phyloP scores from a whole-genome alignment of 2,329 filamentous ascomycete genomes.

The Beauveria sp. region DNA sequence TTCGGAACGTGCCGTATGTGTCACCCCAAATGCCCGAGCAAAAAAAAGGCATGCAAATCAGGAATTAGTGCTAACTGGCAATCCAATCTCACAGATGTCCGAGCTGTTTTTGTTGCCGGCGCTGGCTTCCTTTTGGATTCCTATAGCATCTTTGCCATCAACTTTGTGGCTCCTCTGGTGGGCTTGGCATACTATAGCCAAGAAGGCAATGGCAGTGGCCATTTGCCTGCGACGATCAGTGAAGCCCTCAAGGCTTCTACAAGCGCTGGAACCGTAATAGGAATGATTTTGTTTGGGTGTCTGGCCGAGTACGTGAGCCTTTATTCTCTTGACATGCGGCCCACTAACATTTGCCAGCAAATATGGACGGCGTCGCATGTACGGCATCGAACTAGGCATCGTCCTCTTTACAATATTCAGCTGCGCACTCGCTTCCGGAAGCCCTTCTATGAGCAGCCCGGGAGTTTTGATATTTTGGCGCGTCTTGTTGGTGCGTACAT shows the following conservation, averaged over 20 bases:
- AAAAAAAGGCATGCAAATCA: neutral
- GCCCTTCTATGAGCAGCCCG: constrained; percentile 50
- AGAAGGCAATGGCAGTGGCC: constrained; percentile 38
- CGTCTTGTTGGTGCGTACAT: constrained; percentile 55
- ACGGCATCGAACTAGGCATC: constrained; percentile 67
- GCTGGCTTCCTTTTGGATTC: constrained; percentile 80
- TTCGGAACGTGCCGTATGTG: constrained; percentile 61
- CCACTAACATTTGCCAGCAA: constrained; percentile 27
- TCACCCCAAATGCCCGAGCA: neutral
- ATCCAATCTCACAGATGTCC: constrained; percentile 42
- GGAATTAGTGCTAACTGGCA: neutral
- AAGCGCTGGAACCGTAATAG: constrained; percentile 69
- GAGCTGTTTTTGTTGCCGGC: constrained; percentile 67
- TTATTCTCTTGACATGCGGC: neutral
- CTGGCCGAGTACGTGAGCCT: constrained; percentile 51
- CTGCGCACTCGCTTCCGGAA: constrained; percentile 55
- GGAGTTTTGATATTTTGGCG: constrained; percentile 67
- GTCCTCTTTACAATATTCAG: constrained; percentile 65
- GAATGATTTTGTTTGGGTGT: constrained; percentile 70
- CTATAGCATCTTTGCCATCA: constrained; percentile 77
- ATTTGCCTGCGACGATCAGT: constrained; percentile 56
- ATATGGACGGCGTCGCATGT: constrained; percentile 73
- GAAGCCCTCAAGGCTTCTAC: constrained; percentile 78
- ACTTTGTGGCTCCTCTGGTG: constrained; percentile 62
- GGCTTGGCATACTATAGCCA: constrained; percentile 70